These are phyloP conservation scores for Saccharum spontaneum DNA, from an alignment of 176 grass and related monocot species.

Conservation along the genomic window DNA sequence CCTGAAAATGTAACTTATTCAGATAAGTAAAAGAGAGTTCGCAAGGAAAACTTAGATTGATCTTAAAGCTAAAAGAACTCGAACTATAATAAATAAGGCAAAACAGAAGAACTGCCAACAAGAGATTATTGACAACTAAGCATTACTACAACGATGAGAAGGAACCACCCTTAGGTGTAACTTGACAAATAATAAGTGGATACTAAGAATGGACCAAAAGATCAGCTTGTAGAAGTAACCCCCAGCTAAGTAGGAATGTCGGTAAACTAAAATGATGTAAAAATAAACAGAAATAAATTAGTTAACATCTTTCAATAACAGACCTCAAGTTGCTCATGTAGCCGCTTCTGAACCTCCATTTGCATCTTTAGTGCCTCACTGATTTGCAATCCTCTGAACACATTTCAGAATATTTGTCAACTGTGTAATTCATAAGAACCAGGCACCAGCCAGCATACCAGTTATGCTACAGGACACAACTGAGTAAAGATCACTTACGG, in stretches of 20 bases:
- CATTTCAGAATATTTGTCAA: slow-evolving; percentile 28
- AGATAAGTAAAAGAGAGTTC: background rate
- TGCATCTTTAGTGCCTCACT: slow-evolving; percentile 91
- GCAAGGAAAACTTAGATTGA: background rate
- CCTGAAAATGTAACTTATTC: slow-evolving; percentile 49
- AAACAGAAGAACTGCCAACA: background rate
- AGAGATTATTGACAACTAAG: background rate
- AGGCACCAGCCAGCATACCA: background rate
- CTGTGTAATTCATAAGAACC: background rate
- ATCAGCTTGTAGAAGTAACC: background rate
- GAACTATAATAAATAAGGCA: background rate
- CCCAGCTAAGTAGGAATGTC: background rate
- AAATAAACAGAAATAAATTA: background rate
- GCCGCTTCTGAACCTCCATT: slow-evolving; percentile 97
- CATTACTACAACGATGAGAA: background rate
- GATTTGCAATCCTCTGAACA: slow-evolving; percentile 77
- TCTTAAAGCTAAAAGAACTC: background rate
- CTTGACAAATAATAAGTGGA: slow-evolving; percentile 4
- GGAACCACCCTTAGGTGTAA: background rate
- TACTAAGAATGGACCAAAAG: background rate
- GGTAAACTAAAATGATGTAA: background rate
- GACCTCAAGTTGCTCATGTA: slow-evolving; percentile 97
- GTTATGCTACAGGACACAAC: background rate
- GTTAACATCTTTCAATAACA: slow-evolving; percentile 3
- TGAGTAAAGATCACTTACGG: slow-evolving; percentile 62